Evolutionary conservation across 2,329 filamentous ascomycete genomes (phyloP).

Genomic region (Dendryphion nanum): DNA sequence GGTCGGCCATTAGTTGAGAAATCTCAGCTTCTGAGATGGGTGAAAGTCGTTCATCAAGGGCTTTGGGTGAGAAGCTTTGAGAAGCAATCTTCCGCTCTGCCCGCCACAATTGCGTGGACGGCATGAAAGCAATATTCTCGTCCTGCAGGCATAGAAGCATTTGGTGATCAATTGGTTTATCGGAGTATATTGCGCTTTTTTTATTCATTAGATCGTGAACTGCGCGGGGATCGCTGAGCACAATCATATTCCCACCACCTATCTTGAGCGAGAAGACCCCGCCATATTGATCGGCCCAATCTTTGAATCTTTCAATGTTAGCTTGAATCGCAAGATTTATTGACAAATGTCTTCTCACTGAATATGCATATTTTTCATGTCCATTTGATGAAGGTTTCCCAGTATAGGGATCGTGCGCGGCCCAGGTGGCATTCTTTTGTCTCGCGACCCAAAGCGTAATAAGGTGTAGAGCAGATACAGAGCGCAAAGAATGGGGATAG

Average conservation of each 20-base stretch:
- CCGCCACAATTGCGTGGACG: constrained; percentile 7
- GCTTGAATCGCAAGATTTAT: too few species aligned
- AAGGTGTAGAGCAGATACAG: constrained; percentile 1
- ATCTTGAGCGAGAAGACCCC: constrained; percentile 18
- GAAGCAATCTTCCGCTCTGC: constrained; percentile 13
- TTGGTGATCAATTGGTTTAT: constrained; percentile 11
- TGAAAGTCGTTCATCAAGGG: constrained; percentile 9
- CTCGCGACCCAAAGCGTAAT: constrained; percentile 4
- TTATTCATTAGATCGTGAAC: constrained; percentile 21
- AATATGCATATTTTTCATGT: constrained; percentile 1
- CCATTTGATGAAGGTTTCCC: constrained; percentile 8
- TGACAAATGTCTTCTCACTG: background rate
- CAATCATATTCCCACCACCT: constrained; percentile 15
- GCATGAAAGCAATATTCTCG: constrained; percentile 10
- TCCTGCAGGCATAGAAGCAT: background rate
- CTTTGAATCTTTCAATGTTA: constrained; percentile 18
- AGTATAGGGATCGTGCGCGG: constrained; percentile 8
- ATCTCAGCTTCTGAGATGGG: constrained; percentile 13
- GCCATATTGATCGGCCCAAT: constrained; percentile 19
- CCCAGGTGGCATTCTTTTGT: constrained; percentile 6
- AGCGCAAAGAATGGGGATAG: background rate
- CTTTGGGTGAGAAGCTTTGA: constrained; percentile 8
- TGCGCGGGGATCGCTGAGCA: constrained; percentile 13
- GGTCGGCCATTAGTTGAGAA: constrained; percentile 9
- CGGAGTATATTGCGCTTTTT: constrained; percentile 15